A percentile compares a stretch with the other conserved stretches of the same genome.
These are phyloP conservation scores for Taphrina flavorubra DNA, from an alignment of 1,139 yeast species.

Conservation along the genomic window DNA sequence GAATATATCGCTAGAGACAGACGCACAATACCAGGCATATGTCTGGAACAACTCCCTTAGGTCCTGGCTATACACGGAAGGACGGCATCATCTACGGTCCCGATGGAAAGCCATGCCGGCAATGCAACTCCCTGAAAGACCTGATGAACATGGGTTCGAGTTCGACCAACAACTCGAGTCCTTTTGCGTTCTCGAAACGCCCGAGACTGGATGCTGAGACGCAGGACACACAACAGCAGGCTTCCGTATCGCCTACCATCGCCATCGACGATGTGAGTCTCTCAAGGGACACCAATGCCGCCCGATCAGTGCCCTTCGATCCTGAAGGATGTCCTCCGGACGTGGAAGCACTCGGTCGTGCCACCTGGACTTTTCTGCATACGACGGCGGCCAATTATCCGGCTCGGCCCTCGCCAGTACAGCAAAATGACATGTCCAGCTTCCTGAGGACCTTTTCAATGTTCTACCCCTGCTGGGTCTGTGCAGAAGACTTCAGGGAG, in stretches of 20 bases:
- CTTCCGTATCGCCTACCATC: neutral
- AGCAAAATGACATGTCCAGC: constrained; percentile 73
- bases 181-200: constrained; percentile 35
- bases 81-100: constrained; percentile 40
- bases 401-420: constrained; percentile 62
- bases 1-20: too few relatives aligned
- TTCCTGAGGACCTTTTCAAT: constrained; percentile 75
- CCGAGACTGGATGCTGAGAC: constrained; percentile 8
- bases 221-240: neutral
- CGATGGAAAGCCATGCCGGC: constrained; percentile 39
- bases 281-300: neutral
- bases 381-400: constrained; percentile 92
- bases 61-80: constrained; percentile 28
- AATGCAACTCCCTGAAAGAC: constrained; percentile 32
- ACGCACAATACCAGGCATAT: neutral
- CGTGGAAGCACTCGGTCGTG: constrained; percentile 75
- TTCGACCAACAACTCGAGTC: constrained; percentile 23
- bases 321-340: constrained; percentile 80
- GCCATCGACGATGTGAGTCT: neutral
- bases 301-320: constrained; percentile 46
- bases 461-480: constrained; percentile 92
- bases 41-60: constrained; percentile 16
- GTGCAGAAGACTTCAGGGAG: constrained; percentile 80
- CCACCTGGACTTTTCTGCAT: constrained; percentile 93
- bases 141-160: constrained; percentile 30